Conservation (phyloP, 2,329 filamentous ascomycete genomes). For the Beauveria caledonica region DNA sequence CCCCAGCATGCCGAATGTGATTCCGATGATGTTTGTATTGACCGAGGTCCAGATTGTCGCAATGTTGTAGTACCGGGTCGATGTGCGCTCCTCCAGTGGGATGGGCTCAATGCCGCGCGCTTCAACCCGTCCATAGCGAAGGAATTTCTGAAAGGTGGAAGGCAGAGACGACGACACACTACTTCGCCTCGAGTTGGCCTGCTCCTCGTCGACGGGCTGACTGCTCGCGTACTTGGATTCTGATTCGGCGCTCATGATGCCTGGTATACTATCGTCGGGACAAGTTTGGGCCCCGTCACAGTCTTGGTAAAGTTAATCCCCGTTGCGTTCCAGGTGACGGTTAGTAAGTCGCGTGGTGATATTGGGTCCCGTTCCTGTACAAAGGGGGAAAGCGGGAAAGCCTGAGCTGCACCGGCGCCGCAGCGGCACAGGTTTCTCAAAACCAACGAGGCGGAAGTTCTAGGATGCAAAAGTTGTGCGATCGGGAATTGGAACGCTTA, state of each 20-base stretch:
- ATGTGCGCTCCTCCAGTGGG: constrained; percentile 31
- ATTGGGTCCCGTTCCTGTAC: too few species aligned
- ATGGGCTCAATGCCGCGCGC: constrained; percentile 36
- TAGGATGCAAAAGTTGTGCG: not conserved
- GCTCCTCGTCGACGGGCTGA: not conserved
- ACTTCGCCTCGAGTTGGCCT: not conserved
- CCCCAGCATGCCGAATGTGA: constrained; percentile 57
- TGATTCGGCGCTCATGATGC: not conserved
- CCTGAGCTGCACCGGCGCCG: too few species aligned
- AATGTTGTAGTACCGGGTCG: constrained; percentile 33
- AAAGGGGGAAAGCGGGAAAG: too few species aligned
- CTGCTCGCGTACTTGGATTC: not conserved
- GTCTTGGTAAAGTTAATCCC: too few species aligned
- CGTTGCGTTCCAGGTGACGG: not conserved
- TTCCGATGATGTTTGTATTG: constrained; percentile 39
- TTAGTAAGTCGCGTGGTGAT: too few species aligned
- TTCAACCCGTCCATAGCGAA: constrained; percentile 33
- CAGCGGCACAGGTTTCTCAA: too few species aligned
- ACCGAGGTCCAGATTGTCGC: constrained; percentile 43
- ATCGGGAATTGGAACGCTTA: not conserved
- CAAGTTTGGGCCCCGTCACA: not conserved
- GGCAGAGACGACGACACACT: not conserved
- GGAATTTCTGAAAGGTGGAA: constrained; percentile 16
- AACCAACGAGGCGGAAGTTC: not conserved
- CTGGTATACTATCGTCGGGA: not conserved